Evolutionary conservation across 805 yeast genomes (phyloP).

Genomic region (Pichia exigua): DNA sequence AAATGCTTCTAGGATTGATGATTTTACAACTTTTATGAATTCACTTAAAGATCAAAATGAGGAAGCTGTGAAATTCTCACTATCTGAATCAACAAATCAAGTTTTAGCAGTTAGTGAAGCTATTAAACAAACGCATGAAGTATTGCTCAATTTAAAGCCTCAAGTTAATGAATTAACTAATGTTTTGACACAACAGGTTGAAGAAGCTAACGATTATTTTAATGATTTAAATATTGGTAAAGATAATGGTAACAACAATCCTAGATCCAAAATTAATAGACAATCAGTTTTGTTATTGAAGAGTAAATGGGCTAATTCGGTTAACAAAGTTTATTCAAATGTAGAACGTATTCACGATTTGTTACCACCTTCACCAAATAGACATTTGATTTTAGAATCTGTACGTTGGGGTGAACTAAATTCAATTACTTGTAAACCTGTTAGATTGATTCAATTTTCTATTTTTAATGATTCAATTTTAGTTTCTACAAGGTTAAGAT

Average conservation of each 20-base stretch:
- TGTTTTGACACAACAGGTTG: slow-evolving; percentile 39
- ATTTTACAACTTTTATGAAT: slow-evolving; percentile 35
- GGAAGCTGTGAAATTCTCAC: slow-evolving; percentile 48
- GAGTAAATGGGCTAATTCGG: slow-evolving; percentile 72
- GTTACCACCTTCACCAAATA: slow-evolving; percentile 65
- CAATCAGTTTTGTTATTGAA: slow-evolving; percentile 66
- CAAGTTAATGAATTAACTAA: slow-evolving; percentile 53
- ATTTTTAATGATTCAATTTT: slow-evolving; percentile 70
- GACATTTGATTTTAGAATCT: slow-evolving; percentile 74
- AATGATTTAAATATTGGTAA: not conserved
- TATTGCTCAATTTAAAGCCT: slow-evolving; percentile 52
- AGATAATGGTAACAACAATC: not conserved
- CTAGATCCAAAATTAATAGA: slow-evolving; percentile 42
- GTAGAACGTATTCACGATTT: slow-evolving; percentile 89
- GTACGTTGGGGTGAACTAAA: slow-evolving; percentile 84
- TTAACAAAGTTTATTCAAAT: slow-evolving; percentile 62
- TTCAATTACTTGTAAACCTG: slow-evolving; percentile 75
- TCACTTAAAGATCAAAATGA: slow-evolving; percentile 31
- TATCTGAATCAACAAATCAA: slow-evolving; percentile 56
- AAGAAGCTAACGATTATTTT: slow-evolving; percentile 19
- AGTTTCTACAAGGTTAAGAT: slow-evolving; percentile 56
- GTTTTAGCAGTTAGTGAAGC: slow-evolving; percentile 54
- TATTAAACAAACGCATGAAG: slow-evolving; percentile 54
- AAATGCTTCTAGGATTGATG: slow-evolving; percentile 65
- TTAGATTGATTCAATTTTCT: slow-evolving; percentile 68